Percentiles rank a stretch among this genome's conserved stretches.
Conservation (phyloP, 1,284 basidiomycete species). For the Papiliotrema fonsecae region DNA sequence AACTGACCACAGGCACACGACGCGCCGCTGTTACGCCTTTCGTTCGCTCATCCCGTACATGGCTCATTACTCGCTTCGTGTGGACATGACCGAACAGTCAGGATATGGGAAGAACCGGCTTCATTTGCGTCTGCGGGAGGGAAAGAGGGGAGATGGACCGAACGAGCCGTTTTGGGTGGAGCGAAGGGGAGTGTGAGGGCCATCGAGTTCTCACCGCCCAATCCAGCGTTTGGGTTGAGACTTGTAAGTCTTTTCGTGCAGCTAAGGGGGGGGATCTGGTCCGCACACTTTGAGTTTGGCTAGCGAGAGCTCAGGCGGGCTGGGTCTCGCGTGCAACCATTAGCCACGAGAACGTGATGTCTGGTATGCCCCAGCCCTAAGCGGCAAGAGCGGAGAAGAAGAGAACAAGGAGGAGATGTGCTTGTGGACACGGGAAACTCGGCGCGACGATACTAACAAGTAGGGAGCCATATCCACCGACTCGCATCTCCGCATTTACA, state of each 20-base stretch:
- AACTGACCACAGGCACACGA: conserved; percentile 70
- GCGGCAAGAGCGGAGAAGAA: too few relatives aligned
- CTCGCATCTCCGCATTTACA: conserved; percentile 77
- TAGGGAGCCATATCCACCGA: conserved; percentile 84
- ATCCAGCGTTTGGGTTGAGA: conserved; percentile 74
- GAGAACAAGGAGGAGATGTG: not conserved
- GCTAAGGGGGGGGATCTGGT: too few relatives aligned
- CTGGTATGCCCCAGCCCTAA: too few relatives aligned
- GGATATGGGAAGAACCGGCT: conserved; percentile 75
- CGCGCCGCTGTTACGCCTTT: conserved; percentile 72
- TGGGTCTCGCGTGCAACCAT: too few relatives aligned
- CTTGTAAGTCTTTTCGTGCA: conserved; percentile 59
- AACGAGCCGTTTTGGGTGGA: conserved; percentile 69
- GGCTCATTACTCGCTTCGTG: conserved; percentile 76
- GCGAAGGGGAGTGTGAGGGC: conserved; percentile 75
- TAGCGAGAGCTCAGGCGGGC: too few relatives aligned
- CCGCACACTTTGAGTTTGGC: too few relatives aligned
- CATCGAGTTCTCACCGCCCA: conserved; percentile 72
- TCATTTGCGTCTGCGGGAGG: conserved; percentile 4
- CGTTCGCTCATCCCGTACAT: conserved; percentile 85
- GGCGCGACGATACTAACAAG: too few relatives aligned
- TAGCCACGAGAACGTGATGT: too few relatives aligned
- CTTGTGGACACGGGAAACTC: too few relatives aligned
- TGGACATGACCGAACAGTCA: conserved; percentile 81
- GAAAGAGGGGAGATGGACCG: conserved; percentile 57